Conservation (phyloP, 139 green algal genomes). For the Chlorella ohadii region DNA sequence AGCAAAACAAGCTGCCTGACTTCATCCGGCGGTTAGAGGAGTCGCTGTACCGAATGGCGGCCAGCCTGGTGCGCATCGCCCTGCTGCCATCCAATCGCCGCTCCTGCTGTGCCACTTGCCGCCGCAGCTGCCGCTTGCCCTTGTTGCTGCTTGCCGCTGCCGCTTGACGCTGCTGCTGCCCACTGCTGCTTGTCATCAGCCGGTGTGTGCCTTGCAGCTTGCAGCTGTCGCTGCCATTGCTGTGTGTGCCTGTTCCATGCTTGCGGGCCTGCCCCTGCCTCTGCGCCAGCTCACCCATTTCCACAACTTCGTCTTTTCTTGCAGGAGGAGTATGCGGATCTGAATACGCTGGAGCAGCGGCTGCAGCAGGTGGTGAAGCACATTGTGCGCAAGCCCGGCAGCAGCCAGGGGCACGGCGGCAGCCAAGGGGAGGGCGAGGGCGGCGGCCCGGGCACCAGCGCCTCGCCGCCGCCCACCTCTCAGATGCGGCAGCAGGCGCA, state of each 20-base stretch:
- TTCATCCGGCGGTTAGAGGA: conserved; percentile 89
- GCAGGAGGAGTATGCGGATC: conserved; percentile 89
- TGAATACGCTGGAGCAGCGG: conserved; percentile 83
- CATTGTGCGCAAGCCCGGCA: conserved; percentile 61
- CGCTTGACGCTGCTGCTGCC: background rate
- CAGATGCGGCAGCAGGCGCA: conserved; percentile 24
- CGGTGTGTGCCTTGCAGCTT: too few relatives aligned
- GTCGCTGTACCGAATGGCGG: conserved; percentile 76
- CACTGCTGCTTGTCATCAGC: background rate
- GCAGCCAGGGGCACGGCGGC: background rate
- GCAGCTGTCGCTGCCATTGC: too few relatives aligned
- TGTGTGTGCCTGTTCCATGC: too few relatives aligned
- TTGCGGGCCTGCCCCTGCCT: too few relatives aligned
- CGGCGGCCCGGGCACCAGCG: conserved; percentile 6
- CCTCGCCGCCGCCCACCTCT: background rate
- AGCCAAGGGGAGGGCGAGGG: background rate
- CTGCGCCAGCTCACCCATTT: too few relatives aligned
- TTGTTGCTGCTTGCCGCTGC: background rate
- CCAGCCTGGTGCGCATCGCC: conserved; percentile 58
- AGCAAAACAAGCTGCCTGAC: conserved; percentile 79
- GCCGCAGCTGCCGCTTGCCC: background rate
- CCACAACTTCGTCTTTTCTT: too few relatives aligned
- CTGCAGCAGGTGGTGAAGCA: conserved; percentile 82
- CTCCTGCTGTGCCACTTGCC: background rate
- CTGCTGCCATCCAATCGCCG: background rate